These are phyloP conservation scores for Zygotorulaspora chibaensis DNA, from an alignment of 805 yeast species.

Conservation along the genomic window DNA sequence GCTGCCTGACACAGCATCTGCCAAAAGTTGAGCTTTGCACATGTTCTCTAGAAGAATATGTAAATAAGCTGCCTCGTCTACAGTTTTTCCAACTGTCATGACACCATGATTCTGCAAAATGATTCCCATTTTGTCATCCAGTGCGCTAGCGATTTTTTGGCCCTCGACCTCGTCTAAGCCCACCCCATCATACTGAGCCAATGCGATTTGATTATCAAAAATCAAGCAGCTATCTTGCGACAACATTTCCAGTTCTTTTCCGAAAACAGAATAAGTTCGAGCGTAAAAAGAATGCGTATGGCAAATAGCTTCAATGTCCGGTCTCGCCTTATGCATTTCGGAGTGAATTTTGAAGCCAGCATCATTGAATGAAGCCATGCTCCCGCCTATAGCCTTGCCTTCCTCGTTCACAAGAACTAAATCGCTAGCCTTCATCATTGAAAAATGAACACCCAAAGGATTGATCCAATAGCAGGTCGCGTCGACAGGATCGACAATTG, in stretches of 20 bases:
- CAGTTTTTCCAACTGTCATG: slow-evolving; percentile 63
- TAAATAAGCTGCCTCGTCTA: slow-evolving; percentile 70
- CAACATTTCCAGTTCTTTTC: slow-evolving; percentile 67
- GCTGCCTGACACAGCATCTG: slow-evolving; percentile 46
- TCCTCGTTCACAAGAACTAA: slow-evolving; percentile 59
- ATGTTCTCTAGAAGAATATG: slow-evolving; percentile 59
- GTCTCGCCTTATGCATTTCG: slow-evolving; percentile 61
- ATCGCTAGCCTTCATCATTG: slow-evolving; percentile 51
- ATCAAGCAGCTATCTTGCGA: slow-evolving; percentile 73
- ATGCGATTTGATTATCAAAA: slow-evolving; percentile 63
- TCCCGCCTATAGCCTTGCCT: slow-evolving; percentile 60
- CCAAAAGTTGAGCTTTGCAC: slow-evolving; percentile 63
- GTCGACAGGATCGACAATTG: slow-evolving; percentile 74
- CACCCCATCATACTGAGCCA: slow-evolving; percentile 71
- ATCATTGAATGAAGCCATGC: slow-evolving; percentile 50
- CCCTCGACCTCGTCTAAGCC: slow-evolving; percentile 68
- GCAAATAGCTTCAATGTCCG: slow-evolving; percentile 68
- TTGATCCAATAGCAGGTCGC: slow-evolving; percentile 80
- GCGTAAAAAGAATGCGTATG: slow-evolving; percentile 66
- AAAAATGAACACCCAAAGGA: slow-evolving; percentile 71
- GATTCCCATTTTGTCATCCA: slow-evolving; percentile 51
- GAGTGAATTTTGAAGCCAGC: slow-evolving; percentile 73
- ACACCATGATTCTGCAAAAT: slow-evolving; percentile 72
- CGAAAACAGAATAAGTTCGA: slow-evolving; percentile 62
- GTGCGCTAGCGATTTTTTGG: slow-evolving; percentile 51